Conservation (phyloP, 2,329 filamentous ascomycete species). For the Talaromyces sp. region DNA sequence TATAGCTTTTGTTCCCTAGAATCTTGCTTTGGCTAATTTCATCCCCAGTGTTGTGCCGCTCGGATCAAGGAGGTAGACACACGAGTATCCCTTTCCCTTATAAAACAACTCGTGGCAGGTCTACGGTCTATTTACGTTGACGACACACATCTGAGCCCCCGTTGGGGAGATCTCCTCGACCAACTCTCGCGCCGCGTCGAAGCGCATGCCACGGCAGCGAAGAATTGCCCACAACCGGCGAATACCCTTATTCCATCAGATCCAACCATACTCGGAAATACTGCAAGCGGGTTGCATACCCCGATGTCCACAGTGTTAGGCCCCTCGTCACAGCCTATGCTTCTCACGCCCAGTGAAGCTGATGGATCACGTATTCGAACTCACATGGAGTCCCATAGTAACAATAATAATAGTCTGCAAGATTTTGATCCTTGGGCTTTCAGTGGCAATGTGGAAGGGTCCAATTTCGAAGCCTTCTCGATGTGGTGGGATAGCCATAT, state of each 20-base stretch:
- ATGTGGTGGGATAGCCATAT: not conserved
- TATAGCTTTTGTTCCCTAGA: not conserved
- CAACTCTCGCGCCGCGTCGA: not conserved
- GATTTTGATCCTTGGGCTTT: not conserved
- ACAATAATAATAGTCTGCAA: not conserved
- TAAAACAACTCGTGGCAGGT: too few species aligned
- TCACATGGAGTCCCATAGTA: not conserved
- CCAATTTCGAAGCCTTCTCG: not conserved
- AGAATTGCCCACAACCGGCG: not conserved
- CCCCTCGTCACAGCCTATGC: not conserved
- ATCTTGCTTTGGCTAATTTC: not conserved
- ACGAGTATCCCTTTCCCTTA: not conserved
- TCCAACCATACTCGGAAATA: not conserved
- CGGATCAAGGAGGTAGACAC: not conserved
- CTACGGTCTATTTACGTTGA: conserved; percentile 6
- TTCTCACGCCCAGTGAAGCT: not conserved
- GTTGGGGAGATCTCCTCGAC: conserved; percentile 15
- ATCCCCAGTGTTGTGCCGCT: conserved; percentile 5
- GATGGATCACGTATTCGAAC: not conserved
- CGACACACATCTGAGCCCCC: conserved; percentile 13
- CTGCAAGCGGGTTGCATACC: not conserved
- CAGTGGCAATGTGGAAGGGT: not conserved
- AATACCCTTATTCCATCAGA: not conserved
- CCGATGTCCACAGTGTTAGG: not conserved
- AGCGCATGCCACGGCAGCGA: not conserved